A percentile compares a stretch with the other conserved stretches of the same genome.
Conservation (phyloP, 495 filamentous ascomycete genomes). For the Xylaria venustula region DNA sequence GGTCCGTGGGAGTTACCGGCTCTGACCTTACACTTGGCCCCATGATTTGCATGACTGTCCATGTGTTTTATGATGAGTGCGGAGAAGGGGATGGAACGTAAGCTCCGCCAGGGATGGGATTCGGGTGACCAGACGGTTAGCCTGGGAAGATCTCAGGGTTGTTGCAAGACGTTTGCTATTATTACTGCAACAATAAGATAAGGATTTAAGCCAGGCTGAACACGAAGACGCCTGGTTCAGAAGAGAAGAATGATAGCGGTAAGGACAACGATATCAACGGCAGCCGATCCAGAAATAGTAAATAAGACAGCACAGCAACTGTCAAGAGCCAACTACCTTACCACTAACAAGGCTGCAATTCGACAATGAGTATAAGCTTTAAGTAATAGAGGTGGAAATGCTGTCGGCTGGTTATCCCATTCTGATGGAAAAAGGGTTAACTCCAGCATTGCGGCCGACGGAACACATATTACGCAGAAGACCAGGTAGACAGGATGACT, state of each 20-base stretch:
- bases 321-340: neutral
- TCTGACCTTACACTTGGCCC: conserved; percentile 22
- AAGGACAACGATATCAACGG: neutral
- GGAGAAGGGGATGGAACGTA: conserved; percentile 19
- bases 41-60: conserved; percentile 18
- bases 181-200: neutral
- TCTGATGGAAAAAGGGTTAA: neutral
- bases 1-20: conserved; percentile 22
- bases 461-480: conserved; percentile 2
- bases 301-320: neutral
- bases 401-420: neutral
- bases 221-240: too few relatives aligned
- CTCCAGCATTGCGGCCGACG: neutral
- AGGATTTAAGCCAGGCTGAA: neutral
- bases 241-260: neutral
- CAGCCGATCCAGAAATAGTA: neutral
- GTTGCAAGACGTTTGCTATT: neutral
- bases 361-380: neutral
- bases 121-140: conserved; percentile 15
- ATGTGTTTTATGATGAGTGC: conserved; percentile 20
- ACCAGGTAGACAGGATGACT: neutral
- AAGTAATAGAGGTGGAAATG: neutral
- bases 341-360: neutral
- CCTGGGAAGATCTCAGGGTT: neutral
- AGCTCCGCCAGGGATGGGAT: conserved; percentile 11